phyloP scores from a whole-genome alignment of 768 basidiomycete genomes.

The Naganishia kalamii region DNA sequence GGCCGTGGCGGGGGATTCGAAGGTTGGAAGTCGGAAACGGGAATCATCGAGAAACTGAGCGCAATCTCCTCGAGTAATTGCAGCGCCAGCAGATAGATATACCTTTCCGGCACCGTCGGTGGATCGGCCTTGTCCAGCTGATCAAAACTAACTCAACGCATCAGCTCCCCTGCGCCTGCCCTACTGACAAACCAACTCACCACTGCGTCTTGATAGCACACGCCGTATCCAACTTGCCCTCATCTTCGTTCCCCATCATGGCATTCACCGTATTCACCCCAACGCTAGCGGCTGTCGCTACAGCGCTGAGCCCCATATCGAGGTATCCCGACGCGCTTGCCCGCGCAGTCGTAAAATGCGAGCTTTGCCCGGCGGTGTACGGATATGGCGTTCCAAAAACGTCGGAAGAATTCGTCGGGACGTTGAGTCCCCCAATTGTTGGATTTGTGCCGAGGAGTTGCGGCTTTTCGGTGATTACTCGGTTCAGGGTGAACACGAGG shows the following conservation, averaged over 20 bases:
- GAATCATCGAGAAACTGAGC: slow-evolving; percentile 36
- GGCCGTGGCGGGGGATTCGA: too few relatives aligned
- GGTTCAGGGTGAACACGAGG: slow-evolving; percentile 74
- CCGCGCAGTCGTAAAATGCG: not conserved
- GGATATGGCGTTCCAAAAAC: slow-evolving; percentile 4
- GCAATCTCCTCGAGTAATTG: slow-evolving; percentile 81
- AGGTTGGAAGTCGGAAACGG: not conserved
- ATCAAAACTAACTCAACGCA: slow-evolving; percentile 64
- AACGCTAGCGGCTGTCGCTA: slow-evolving; percentile 72
- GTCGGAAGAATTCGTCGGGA: slow-evolving; percentile 38
- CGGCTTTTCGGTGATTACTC: slow-evolving; percentile 83
- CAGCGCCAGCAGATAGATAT: slow-evolving; percentile 83
- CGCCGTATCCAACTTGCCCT: slow-evolving; percentile 65
- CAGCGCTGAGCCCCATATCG: slow-evolving; percentile 56
- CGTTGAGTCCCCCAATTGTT: slow-evolving; percentile 76
- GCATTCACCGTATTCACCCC: slow-evolving; percentile 78
- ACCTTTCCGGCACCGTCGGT: slow-evolving; percentile 84
- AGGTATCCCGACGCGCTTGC: slow-evolving; percentile 28
- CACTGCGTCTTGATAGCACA: slow-evolving; percentile 81
- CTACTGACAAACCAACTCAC: slow-evolving; percentile 49
- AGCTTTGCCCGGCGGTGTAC: slow-evolving; percentile 3
- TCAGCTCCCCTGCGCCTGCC: slow-evolving; percentile 17
- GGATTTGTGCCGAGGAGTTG: slow-evolving; percentile 66
- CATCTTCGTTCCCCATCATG: slow-evolving; percentile 67
- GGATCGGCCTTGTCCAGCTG: slow-evolving; percentile 96